These are phyloP conservation scores for Citropsis articulata DNA, from an alignment of 345 rosid species.

Conservation along the genomic window DNA sequence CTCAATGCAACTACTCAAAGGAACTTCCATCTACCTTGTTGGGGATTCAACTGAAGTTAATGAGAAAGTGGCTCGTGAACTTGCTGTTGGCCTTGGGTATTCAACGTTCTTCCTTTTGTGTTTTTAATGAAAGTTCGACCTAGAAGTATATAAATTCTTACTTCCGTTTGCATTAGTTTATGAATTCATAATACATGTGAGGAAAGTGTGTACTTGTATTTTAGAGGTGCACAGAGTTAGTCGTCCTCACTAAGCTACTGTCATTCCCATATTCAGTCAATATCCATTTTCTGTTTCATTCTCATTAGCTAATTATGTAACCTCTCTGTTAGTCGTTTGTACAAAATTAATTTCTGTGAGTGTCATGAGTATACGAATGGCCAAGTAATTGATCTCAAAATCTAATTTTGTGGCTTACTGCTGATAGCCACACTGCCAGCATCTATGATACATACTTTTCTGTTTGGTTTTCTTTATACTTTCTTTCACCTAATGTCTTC, in stretches of 20 bases:
- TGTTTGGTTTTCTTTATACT: not conserved
- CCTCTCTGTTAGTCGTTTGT: not conserved
- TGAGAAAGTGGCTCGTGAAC: slow-evolving; percentile 70
- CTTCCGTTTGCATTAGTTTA: not conserved
- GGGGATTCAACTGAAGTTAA: slow-evolving; percentile 79
- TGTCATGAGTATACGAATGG: not conserved
- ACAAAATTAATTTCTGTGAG: not conserved
- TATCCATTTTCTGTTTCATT: not conserved
- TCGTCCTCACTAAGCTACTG: not conserved
- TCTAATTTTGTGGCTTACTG: not conserved
- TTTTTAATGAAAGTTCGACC: not conserved
- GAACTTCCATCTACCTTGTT: slow-evolving; percentile 71
- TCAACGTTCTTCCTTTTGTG: not conserved
- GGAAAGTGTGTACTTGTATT: too few species aligned
- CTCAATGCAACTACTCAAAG: slow-evolving; percentile 72
- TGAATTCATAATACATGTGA: not conserved
- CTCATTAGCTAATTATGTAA: not conserved
- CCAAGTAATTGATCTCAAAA: not conserved
- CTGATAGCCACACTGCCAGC: not conserved
- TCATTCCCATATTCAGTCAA: not conserved
- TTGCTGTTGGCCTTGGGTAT: slow-evolving; percentile 86
- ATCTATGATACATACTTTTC: not conserved
- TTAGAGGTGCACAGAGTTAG: too few species aligned
- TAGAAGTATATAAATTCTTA: too few species aligned
- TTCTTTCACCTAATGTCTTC: slow-evolving; percentile 4